Evolutionary conservation across 148 eudicot species (phyloP), one percentile per base, ranked within the genome.

Genomic region (Camellia lanceoleosa): DNA sequence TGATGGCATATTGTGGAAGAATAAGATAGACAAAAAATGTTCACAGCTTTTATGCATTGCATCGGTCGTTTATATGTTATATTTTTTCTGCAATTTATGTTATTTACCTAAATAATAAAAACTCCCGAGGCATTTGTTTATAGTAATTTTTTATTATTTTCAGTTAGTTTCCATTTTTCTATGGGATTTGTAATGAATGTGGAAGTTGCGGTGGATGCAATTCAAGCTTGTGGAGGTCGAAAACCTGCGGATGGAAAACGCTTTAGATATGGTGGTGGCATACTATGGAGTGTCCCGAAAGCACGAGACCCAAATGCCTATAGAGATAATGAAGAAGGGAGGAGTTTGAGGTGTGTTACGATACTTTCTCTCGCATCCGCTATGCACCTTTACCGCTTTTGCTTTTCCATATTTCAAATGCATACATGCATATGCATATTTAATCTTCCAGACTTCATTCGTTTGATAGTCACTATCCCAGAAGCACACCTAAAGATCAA

Each of bases 151-250:
- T 42, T 73, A 6, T 74, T 77, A 19, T 2, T 10, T 30, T 73
- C 8, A 5, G 1, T 56, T 49, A 69, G n/a, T 76, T 11, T 74
- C 74, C 74, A 2, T 15, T 18, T 72, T 11, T 15, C 67, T 2
- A 18, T 55, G 52, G 43, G 49, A 46, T 38, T 10, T 18, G 73
- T 82, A 63, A 49, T 73, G 77, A 70, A 7, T 20, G 2, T 55
- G 19, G 16, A 61, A 47, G 75, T 69, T 80, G 78, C 84, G 97
- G 99, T 95, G 74, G 92, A 90, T 75, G 94, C 98, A 83, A 89
- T 93, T 85, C 97, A 92, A 81, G 90, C 95, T 76, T 95, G 97
- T 84, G 97, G 97, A 69, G 99, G 97, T 71, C 99, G 93, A 85
- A 93, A 88, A 87, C 91, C 93, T 76, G 85, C 85, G 77, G 89